Percentiles rank a stretch among this genome's conserved stretches.
Evolutionary conservation across 2,329 filamentous ascomycete species (phyloP).

Genomic region (Aspergillus ochraceus): DNA sequence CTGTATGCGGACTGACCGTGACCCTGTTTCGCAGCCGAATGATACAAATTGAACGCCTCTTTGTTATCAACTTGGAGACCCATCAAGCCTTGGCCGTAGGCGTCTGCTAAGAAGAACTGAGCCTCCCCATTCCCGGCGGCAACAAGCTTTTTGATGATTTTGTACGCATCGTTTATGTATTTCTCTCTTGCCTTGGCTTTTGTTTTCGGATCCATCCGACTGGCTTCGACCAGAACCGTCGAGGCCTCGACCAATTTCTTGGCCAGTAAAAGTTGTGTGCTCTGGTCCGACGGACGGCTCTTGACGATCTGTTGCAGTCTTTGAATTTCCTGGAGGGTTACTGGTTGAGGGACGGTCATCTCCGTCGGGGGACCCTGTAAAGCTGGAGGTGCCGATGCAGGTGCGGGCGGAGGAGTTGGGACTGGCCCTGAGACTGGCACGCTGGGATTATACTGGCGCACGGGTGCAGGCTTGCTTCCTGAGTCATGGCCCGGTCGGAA

Average conservation of each 20-base stretch:
- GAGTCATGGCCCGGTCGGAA: constrained; percentile 54
- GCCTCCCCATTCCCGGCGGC: constrained; percentile 73
- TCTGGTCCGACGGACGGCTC: constrained; percentile 70
- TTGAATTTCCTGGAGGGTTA: constrained; percentile 79
- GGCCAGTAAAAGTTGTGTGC: constrained; percentile 69
- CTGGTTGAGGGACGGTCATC: constrained; percentile 46
- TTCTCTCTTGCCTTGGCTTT: constrained; percentile 70
- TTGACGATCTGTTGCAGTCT: constrained; percentile 69
- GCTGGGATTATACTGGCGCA: constrained; percentile 51
- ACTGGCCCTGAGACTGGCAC: constrained; percentile 8
- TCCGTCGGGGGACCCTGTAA: constrained; percentile 23
- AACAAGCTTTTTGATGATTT: constrained; percentile 85
- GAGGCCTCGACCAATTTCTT: constrained; percentile 86
- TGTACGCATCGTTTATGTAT: constrained; percentile 82
- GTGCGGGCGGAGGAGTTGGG: constrained; percentile 12
- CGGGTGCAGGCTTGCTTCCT: constrained; percentile 49
- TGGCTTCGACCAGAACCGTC: constrained; percentile 72
- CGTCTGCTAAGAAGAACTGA: constrained; percentile 92
- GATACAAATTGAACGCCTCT: constrained; percentile 90
- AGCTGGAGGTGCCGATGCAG: constrained; percentile 30
- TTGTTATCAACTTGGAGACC: constrained; percentile 81
- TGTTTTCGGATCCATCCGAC: constrained; percentile 66
- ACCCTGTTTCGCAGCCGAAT: constrained; percentile 86
- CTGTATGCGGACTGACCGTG: constrained; percentile 87
- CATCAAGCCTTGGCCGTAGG: constrained; percentile 77